A percentile compares a stretch with the other conserved stretches of the same genome.
Evolutionary conservation across 108 stramenopile genomes (phyloP).

Genomic region (Hondaea fermentalgiana): DNA sequence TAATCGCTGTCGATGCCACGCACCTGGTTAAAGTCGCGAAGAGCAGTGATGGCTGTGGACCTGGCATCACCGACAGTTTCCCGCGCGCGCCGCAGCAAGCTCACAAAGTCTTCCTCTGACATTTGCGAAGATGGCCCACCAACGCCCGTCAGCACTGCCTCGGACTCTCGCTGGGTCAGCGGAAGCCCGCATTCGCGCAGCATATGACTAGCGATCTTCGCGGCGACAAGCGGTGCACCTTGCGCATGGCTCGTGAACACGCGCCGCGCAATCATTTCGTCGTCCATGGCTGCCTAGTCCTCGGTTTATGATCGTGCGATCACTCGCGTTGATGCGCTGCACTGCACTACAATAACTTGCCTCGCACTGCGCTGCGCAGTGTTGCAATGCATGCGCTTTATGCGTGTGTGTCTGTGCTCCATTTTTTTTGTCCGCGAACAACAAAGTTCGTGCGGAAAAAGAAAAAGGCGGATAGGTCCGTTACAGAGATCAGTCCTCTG

Average conservation of each 20-base stretch:
- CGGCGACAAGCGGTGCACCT: not conserved
- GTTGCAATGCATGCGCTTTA: too few species aligned
- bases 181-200: not conserved
- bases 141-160: not conserved
- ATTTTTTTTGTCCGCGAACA: too few species aligned
- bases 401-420: too few species aligned
- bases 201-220: not conserved
- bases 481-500: too few species aligned
- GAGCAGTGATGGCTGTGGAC: not conserved
- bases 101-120: not conserved
- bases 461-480: too few species aligned
- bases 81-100: not conserved
- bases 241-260: not conserved
- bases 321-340: too few species aligned
- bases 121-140: not conserved
- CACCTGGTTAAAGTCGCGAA: not conserved
- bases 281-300: not conserved
- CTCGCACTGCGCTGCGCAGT: too few species aligned
- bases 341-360: too few species aligned
- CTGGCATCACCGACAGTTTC: not conserved
- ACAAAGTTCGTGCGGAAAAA: too few species aligned
- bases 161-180: not conserved
- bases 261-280: not conserved
- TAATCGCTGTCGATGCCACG: not conserved
- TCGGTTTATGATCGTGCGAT: too few species aligned